These are phyloP conservation scores for Coniferiporia weirii DNA, from an alignment of 1,284 basidiomycete species.

Conservation along the genomic window DNA sequence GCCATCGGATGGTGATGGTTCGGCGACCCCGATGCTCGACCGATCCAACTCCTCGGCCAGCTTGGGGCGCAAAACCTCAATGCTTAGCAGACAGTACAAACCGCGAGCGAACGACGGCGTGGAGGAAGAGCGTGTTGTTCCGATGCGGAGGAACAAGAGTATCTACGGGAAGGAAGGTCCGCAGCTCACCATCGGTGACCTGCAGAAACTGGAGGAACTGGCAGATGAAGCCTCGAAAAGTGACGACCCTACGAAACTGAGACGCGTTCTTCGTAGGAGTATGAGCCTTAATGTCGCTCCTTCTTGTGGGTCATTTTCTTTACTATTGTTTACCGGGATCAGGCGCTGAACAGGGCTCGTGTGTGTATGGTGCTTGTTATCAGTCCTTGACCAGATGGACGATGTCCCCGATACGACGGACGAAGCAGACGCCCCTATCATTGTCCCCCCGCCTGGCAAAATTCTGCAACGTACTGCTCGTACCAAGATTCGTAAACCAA, in stretches of 20 bases:
- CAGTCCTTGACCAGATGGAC: conserved; percentile 64
- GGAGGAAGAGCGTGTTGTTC: conserved; percentile 58
- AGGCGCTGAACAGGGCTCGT: conserved; percentile 9
- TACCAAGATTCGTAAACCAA: conserved; percentile 93
- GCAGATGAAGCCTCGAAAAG: conserved; percentile 83
- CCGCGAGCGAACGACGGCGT: conserved; percentile 71
- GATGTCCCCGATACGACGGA: conserved; percentile 62
- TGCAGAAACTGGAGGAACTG: conserved; percentile 88
- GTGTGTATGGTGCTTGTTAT: conserved; percentile 15
- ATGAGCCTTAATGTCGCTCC: conserved; percentile 85
- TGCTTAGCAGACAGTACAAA: conserved; percentile 86
- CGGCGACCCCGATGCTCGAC: conserved; percentile 33
- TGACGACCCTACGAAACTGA: conserved; percentile 80
- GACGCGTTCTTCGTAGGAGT: conserved; percentile 80
- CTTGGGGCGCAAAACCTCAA: conserved; percentile 77
- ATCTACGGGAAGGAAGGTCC: conserved; percentile 57
- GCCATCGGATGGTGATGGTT: conserved; percentile 47
- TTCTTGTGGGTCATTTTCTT: conserved; percentile 30
- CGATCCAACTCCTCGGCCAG: conserved; percentile 37
- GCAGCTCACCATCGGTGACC: conserved; percentile 84
- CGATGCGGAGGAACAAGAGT: conserved; percentile 61
- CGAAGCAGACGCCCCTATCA: conserved; percentile 84
- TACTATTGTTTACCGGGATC: background rate
- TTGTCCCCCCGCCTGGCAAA: conserved; percentile 82
- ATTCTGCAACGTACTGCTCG: conserved; percentile 89